Evolutionary conservation across 1,139 yeast genomes (phyloP), one percentile per base, ranked within the genome.

Genomic region (Arxiozyma bovina): DNA sequence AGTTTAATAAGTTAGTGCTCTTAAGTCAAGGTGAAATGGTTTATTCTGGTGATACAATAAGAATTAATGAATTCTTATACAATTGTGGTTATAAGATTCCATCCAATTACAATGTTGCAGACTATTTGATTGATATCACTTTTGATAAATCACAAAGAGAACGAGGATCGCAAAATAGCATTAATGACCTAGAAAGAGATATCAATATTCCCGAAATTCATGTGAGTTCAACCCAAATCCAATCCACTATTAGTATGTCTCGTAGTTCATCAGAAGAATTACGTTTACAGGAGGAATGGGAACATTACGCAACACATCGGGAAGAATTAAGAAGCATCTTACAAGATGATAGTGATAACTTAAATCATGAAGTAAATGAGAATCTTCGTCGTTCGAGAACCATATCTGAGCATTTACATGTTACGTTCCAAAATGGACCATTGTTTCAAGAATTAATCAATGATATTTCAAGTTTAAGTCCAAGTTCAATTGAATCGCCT

Each of bases 31-130:
- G 99, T 57, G 83, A 83, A 61, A 74, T 89, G 67, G 85, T 91
- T 1, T 93, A 87, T 67, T 87, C 96, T 0, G 99, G 99, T 18
- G 87, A 84, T 22, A 82, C 84, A 80, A 74, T 78, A 30, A 78
- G 79, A 55, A 82, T 89, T 57, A 79, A 82, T 60, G 87, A 85
- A 56, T 90, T 86, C 68, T 87, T 93, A 67, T 76, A 81, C 7
- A 80, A 77, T 49, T 78, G 83, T 63, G 98, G 98, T 0, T 87
- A 82, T 70, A 74, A 76, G 51, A 89, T 97, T 69, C 99, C 99
- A 1, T 70, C 78, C 43, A 96, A 96, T 42, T 91, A 88, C 69
- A 93, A 93, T 65, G 81, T 93, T 63, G 99, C 98, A 2, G 99
- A 93, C 67, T 93, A 84, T 64, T 75, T 93, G 68, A 87, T 93